Base-by-base conservation (phyloP, 495 filamentous ascomycete genomes). In the Penicillium manginii region DNA sequence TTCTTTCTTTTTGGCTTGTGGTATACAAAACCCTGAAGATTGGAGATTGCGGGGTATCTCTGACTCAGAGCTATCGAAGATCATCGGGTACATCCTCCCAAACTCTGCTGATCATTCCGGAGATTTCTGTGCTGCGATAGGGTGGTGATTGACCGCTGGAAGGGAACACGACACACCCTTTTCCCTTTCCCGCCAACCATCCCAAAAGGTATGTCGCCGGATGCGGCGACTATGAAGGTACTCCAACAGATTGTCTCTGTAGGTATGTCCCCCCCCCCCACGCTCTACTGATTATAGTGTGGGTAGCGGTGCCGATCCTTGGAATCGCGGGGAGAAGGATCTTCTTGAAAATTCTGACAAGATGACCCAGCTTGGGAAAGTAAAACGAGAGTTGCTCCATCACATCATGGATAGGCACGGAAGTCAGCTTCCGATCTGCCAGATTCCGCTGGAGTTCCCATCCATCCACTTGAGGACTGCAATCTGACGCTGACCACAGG, bases 201-300 rank as follows among this genome's bases (percentile, higher is more conserved):
- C 33, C 33, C 33, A 37, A 37, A 37, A 9, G 33, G 33, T 37
- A 42, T 15, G n/a, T 42, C 39, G 39, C 12, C 39, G 39, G 11
- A 42, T 17, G 12, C 39, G 39, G 39, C 39, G 39, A 42, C 39
- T 37, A 26, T 26, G 23, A 37, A 37, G 11, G 11, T 37, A 17
- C 39, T 18, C n/a, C 15, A 42, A 42, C 1, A 42, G 39, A 43
- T 43, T 15, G 19, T 39, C 32, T 12, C 14, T 17, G 18, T 46
- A 42, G n/a, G 39, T 42, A n/a, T 42, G 18, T 40, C 18, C 19
- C 51, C 56, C 55, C 11, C 26, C 55, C 56, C 60, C 60, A 59
- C 60, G 52, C 52, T 52, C 46, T 56, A 62, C 59, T 55, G 54
- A 5, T 40, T 53, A 56, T 63, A 54, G 48, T 49, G 26, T 35